Conservation (phyloP, 2,329 filamentous ascomycete species). For the Microsporum canis region DNA sequence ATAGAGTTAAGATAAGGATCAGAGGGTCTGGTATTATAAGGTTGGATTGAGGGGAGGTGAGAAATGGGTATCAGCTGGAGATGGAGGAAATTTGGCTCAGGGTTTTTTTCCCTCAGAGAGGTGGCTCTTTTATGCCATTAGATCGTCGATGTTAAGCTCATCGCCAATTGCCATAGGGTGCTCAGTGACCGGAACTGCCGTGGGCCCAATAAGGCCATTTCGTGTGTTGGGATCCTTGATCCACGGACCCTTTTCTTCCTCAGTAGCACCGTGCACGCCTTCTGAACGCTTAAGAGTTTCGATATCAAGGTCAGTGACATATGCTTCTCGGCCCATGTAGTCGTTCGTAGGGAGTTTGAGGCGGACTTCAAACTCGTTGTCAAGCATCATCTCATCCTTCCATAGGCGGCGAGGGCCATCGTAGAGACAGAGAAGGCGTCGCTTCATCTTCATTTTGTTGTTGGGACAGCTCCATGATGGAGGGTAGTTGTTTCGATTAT, state of each 20-base stretch:
- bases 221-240: constrained; percentile 25
- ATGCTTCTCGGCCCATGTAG: constrained; percentile 69
- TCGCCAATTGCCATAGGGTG: constrained; percentile 13
- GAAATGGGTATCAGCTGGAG: background rate
- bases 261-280: constrained; percentile 65
- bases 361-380: constrained; percentile 86
- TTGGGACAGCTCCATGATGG: constrained; percentile 85
- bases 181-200: constrained; percentile 12
- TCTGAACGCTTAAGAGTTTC: constrained; percentile 82
- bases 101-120: background rate
- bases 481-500: constrained; percentile 88
- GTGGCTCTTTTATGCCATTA: constrained; percentile 17
- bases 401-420: constrained; percentile 77
- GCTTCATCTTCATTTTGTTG: constrained; percentile 96
- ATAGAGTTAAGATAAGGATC: background rate
- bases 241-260: constrained; percentile 82
- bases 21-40: background rate
- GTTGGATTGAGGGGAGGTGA: background rate
- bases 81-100: background rate
- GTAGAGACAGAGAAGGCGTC: constrained; percentile 86
- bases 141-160: constrained; percentile 18
- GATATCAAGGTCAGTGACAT: constrained; percentile 87
- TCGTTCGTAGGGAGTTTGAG: constrained; percentile 68
- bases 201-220: constrained; percentile 12
- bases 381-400: constrained; percentile 99